Evolutionary conservation across 495 filamentous ascomycete species (phyloP), one percentile per base, ranked within the genome.

Genomic region (Penicillium diatomitis): DNA sequence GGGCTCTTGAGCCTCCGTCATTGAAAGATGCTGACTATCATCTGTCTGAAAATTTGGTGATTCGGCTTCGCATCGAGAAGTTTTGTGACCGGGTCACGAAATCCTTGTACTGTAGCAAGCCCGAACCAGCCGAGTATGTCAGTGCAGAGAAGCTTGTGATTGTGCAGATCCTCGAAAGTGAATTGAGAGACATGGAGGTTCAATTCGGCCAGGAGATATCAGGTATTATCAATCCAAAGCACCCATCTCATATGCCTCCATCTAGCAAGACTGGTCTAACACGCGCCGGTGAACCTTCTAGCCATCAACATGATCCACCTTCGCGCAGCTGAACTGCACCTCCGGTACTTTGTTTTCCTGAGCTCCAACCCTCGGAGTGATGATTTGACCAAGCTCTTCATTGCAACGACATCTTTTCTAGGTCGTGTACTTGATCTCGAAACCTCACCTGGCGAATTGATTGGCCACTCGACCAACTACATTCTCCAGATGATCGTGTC

Each of bases 401-500:
- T 76, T 64, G 62, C 89, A 81, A 70, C 79, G 4, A 74, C 71
- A 5, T 71, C 71, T 29, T 74, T 74, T 47, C 59, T 74, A 5
- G 66, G 65, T 5, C 67, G 71, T n/a, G 71, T 74, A 3, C 52
- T 74, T 1, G 71, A 73, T 37, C 63, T 74, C 4, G 71, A 74
- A 53, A 74, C 71, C 0, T 69, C 67, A 0, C 71, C 71, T 0
- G 68, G 71, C 4, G 70, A 74, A 32, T 69, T 86, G 7, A 75
- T 96, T 32, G 73, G 74, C 12, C 88, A 86, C 64, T 79, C 83
- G 20, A 88, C 87, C 40, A 91, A 91, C 59, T 95, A 95, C 63
- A 84, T 95, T 47, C 81, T 91, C 49, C 90, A 95, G 62, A 95
- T 96, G 86, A 83, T 94, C 31, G 82, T 94, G 6, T 90, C 89